These are phyloP conservation scores for Echinochloa phyllopogon DNA, from an alignment of 176 grass and related monocot genomes.

Conservation along the genomic window DNA sequence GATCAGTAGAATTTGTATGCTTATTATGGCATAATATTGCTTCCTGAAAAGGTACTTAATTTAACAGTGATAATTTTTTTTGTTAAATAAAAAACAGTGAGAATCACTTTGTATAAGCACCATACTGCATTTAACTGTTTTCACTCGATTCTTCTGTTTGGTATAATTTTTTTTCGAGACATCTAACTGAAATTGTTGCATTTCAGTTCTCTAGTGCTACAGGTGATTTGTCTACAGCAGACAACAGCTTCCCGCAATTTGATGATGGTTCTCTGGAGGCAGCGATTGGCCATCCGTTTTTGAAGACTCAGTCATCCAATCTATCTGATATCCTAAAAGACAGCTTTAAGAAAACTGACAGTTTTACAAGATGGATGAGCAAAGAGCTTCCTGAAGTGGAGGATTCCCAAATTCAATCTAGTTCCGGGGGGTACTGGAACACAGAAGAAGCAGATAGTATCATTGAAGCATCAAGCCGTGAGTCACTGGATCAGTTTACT, in stretches of 20 bases:
- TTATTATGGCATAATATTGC: conserved; percentile 10
- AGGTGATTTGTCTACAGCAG: conserved; percentile 43
- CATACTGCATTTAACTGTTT: conserved; percentile 2
- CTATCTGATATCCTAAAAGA: conserved; percentile 56
- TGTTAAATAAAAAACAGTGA: neutral
- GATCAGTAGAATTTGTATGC: neutral
- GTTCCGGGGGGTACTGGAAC: conserved; percentile 64
- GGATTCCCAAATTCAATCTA: conserved; percentile 69
- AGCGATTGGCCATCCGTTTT: conserved; percentile 33
- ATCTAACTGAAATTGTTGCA: conserved; percentile 25
- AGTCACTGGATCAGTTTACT: conserved; percentile 66
- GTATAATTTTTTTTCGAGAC: neutral
- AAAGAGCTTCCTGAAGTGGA: conserved; percentile 67
- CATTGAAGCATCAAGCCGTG: conserved; percentile 60
- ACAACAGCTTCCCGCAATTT: conserved; percentile 40
- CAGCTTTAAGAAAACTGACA: conserved; percentile 77
- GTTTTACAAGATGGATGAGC: conserved; percentile 92
- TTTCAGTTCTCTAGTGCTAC: conserved; percentile 47
- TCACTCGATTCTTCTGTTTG: conserved; percentile 8
- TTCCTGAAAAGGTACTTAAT: neutral
- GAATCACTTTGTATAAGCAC: conserved; percentile 12
- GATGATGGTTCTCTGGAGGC: conserved; percentile 53
- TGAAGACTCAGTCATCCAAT: conserved; percentile 51
- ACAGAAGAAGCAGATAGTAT: conserved; percentile 61
- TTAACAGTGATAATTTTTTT: neutral